These are phyloP conservation scores for Groenewaldozyma salmanticensis DNA, from an alignment of 805 yeast genomes.

Conservation along the genomic window DNA sequence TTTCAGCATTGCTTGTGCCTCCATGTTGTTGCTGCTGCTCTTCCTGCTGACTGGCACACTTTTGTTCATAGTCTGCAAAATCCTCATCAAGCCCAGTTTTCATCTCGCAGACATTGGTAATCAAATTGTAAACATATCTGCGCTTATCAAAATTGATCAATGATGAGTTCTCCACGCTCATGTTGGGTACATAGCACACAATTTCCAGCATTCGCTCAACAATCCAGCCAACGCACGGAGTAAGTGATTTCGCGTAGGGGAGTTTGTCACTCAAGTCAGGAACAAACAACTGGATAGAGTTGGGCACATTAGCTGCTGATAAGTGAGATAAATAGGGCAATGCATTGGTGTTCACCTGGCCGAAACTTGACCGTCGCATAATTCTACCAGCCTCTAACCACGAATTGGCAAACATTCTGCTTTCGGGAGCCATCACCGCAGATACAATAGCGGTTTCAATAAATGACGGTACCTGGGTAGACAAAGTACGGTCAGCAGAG, in stretches of 20 bases:
- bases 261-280: constrained; percentile 21
- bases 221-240: constrained; percentile 91
- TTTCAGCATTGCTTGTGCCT: neutral
- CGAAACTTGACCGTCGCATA: constrained; percentile 11
- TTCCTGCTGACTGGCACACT: neutral
- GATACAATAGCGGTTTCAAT: constrained; percentile 69
- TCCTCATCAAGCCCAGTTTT: constrained; percentile 17
- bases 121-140: constrained; percentile 54
- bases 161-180: constrained; percentile 52
- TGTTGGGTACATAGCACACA: constrained; percentile 69
- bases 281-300: constrained; percentile 17
- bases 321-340: constrained; percentile 7
- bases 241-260: constrained; percentile 34
- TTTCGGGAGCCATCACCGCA: constrained; percentile 72
- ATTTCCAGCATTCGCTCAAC: constrained; percentile 69
- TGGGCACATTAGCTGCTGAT: constrained; percentile 1
- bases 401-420: constrained; percentile 53
- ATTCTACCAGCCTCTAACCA: constrained; percentile 57
- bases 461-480: constrained; percentile 58
- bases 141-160: constrained; percentile 81
- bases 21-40: neutral
- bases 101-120: constrained; percentile 44
- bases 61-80: constrained; percentile 3
- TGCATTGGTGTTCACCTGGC: constrained; percentile 2
- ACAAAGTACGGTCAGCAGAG: constrained; percentile 7